Evolutionary conservation across 192 early-diverging fungal species (phyloP).

Genomic region (Podila minutissima): DNA sequence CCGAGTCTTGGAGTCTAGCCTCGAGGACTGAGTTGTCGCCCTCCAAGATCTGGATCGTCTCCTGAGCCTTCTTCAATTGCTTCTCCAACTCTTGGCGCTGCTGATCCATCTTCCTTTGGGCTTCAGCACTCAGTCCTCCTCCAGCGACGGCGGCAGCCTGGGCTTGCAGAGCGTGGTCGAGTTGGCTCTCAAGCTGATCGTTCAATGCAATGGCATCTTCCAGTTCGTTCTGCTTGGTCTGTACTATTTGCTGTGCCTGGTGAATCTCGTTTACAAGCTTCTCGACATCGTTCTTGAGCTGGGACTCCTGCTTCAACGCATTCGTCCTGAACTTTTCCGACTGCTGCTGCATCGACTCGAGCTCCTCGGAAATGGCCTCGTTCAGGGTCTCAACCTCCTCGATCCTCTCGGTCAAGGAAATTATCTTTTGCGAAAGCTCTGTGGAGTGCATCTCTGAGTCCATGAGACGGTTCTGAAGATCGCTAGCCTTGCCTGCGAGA

Average conservation of each 20-base stretch:
- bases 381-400: constrained; percentile 42
- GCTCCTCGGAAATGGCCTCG: constrained; percentile 40
- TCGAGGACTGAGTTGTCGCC: constrained; percentile 48
- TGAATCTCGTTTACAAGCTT: constrained; percentile 36
- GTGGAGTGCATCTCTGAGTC: constrained; percentile 35
- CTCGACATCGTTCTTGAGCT: constrained; percentile 32
- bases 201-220: not conserved
- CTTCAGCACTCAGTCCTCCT: constrained; percentile 1
- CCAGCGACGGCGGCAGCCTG: not conserved
- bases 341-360: constrained; percentile 32
- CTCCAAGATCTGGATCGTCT: constrained; percentile 38
- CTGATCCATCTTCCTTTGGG: constrained; percentile 6
- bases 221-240: constrained; percentile 4
- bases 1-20: constrained; percentile 32
- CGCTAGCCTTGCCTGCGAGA: not conserved
- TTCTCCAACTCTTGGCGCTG: constrained; percentile 26
- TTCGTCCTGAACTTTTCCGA: constrained; percentile 15
- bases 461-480: constrained; percentile 16
- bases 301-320: constrained; percentile 7
- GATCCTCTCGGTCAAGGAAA: constrained; percentile 26
- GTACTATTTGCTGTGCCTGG: constrained; percentile 15
- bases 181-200: constrained; percentile 2
- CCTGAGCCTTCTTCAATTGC: constrained; percentile 39
- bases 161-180: constrained; percentile 3
- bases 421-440: constrained; percentile 30